phyloP scores from a whole-genome alignment of 371 early-diverging fungal genomes.

The Syncephalastrum racemosum region DNA sequence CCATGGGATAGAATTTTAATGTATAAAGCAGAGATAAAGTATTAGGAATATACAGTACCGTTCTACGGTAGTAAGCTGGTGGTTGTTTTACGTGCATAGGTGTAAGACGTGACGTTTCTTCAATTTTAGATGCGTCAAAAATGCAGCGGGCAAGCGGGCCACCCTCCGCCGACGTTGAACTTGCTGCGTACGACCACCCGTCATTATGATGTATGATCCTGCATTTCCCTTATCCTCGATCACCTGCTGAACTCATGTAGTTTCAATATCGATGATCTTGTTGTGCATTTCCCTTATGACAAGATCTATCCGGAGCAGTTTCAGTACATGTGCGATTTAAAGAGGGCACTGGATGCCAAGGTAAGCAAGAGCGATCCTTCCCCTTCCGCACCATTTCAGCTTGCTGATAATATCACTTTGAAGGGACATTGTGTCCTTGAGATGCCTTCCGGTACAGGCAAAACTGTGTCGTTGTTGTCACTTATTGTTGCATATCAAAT shows the following conservation, averaged over 20 bases:
- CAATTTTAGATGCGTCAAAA: no score
- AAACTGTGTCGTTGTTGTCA: constrained; percentile 97
- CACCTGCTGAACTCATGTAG: constrained; percentile 29
- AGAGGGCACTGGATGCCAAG: constrained; percentile 88
- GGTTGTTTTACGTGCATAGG: no score
- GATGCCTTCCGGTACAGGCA: constrained; percentile 99
- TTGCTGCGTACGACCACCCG: no score
- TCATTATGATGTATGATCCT: no score
- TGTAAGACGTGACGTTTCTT: no score
- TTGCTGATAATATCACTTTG: background rate
- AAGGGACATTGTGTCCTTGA: constrained; percentile 97
- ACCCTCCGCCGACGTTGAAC: no score
- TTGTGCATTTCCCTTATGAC: constrained; percentile 98
- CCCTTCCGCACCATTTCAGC: background rate
- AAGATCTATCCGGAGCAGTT: constrained; percentile 99
- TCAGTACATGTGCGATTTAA: constrained; percentile 98
- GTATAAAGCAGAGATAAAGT: no score
- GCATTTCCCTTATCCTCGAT: no score
- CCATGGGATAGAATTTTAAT: no score
- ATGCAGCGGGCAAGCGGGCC: no score
- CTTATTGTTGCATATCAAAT: constrained; percentile 97
- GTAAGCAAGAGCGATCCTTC: constrained; percentile 35
- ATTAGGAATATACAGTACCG: no score
- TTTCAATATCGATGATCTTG: constrained; percentile 92
- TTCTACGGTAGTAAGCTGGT: no score